Conservation (phyloP, 2,329 filamentous ascomycete genomes). For the Colletotrichum sp. region DNA sequence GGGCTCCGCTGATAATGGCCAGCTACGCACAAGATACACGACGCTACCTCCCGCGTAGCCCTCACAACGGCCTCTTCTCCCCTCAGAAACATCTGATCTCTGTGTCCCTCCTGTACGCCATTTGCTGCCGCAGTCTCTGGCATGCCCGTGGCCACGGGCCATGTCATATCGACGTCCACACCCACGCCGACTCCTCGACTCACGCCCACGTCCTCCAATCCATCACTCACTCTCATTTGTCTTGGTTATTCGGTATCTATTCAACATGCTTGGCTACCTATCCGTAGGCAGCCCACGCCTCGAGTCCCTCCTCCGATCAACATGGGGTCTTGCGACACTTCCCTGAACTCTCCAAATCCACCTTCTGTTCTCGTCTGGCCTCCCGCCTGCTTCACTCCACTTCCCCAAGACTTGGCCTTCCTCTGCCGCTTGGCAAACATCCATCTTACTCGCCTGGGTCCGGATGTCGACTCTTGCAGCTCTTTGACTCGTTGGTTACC, state of each 20-base stretch:
- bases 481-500: background rate
- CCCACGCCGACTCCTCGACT: background rate
- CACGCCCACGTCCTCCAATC: background rate
- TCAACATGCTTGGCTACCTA: background rate
- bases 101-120: background rate
- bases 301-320: conserved; percentile 3
- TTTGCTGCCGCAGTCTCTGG: background rate
- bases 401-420: conserved; percentile 17
- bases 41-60: background rate
- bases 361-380: conserved; percentile 19
- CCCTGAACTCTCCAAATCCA: background rate
- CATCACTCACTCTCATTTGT: background rate
- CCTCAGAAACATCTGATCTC: background rate
- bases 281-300: background rate
- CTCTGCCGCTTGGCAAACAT: conserved; percentile 10
- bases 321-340: background rate
- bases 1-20: conserved; percentile 6
- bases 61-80: background rate
- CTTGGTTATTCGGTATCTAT: background rate
- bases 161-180: background rate
- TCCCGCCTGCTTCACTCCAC: conserved; percentile 18
- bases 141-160: background rate
- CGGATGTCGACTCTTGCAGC: background rate
- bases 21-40: background rate
- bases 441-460: background rate